Conservation (phyloP, 129 eudicot genomes). For the Chrysanthemum lavandulifolium region DNA sequence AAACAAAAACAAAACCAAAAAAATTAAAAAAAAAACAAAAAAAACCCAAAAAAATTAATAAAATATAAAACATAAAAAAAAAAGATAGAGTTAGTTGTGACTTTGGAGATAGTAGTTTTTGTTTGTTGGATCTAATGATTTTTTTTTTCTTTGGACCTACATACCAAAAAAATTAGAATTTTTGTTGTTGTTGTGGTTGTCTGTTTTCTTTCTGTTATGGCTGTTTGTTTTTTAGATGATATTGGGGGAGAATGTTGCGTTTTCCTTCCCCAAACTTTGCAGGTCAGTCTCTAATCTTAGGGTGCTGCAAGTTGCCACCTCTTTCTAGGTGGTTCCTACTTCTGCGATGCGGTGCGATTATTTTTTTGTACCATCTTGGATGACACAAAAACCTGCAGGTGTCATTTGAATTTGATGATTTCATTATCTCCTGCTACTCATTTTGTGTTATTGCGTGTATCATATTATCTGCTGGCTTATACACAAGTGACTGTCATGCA, state of each 20-base stretch:
- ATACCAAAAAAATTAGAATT: background rate
- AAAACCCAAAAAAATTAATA: conserved; percentile 3
- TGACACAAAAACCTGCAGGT: background rate
- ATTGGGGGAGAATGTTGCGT: no score
- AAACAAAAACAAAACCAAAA: conserved; percentile 1
- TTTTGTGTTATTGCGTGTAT: background rate
- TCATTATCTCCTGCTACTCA: background rate
- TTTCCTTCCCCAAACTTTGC: no score
- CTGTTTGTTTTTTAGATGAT: conserved; percentile 15
- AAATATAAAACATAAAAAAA: conserved; percentile 2
- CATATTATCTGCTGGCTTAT: background rate
- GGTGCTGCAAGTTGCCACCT: background rate
- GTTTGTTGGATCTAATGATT: conserved; percentile 22
- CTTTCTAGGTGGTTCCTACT: background rate
- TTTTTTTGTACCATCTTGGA: background rate
- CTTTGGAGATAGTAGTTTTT: conserved; percentile 17
- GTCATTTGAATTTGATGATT: background rate
- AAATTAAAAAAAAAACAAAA: background rate
- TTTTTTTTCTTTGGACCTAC: conserved; percentile 18
- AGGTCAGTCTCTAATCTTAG: background rate
- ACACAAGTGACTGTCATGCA: background rate
- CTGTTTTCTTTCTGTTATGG: background rate
- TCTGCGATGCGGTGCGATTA: background rate
- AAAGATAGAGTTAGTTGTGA: background rate
- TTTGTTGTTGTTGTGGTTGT: background rate